A percentile compares a stretch with the other conserved stretches of the same genome.
These are phyloP conservation scores for Penicillium sp. DNA, from an alignment of 2,329 filamentous ascomycete species.

Conservation along the genomic window DNA sequence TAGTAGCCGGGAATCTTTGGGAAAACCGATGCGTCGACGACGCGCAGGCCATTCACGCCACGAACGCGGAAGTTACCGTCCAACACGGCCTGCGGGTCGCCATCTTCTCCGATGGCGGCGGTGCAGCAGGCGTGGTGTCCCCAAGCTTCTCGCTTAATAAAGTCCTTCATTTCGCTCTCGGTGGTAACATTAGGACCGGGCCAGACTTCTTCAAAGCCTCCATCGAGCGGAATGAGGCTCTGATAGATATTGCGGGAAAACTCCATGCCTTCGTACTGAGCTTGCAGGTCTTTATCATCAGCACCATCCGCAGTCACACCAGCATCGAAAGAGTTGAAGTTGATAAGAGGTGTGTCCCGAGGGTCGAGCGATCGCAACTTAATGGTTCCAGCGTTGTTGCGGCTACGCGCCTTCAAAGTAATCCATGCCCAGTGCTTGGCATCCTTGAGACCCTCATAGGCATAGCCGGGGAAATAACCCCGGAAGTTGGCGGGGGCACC, in stretches of 20 bases:
- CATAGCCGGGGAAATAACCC: slow-evolving; percentile 46
- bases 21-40: slow-evolving; percentile 59
- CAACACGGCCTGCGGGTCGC: slow-evolving; percentile 52
- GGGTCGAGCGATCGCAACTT: slow-evolving; percentile 58
- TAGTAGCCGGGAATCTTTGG: slow-evolving; percentile 54
- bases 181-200: slow-evolving; percentile 42
- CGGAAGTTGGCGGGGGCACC: slow-evolving; percentile 55
- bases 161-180: slow-evolving; percentile 46
- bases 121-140: slow-evolving; percentile 56
- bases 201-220: slow-evolving; percentile 44
- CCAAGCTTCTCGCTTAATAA: slow-evolving; percentile 49
- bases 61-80: slow-evolving; percentile 55
- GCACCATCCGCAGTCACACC: slow-evolving; percentile 36
- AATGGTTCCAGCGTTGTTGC: slow-evolving; percentile 60
- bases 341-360: slow-evolving; percentile 58
- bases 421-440: slow-evolving; percentile 45
- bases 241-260: slow-evolving; percentile 49
- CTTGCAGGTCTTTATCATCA: slow-evolving; percentile 50
- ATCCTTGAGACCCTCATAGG: slow-evolving; percentile 40
- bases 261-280: slow-evolving; percentile 54
- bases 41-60: slow-evolving; percentile 53
- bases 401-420: slow-evolving; percentile 56
- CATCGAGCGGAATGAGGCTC: slow-evolving; percentile 40
- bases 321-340: slow-evolving; percentile 54
- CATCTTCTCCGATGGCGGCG: slow-evolving; percentile 51